These are phyloP conservation scores for Paramecium sonneborni DNA, from an alignment of 73 alveolate genomes.

Conservation along the genomic window DNA sequence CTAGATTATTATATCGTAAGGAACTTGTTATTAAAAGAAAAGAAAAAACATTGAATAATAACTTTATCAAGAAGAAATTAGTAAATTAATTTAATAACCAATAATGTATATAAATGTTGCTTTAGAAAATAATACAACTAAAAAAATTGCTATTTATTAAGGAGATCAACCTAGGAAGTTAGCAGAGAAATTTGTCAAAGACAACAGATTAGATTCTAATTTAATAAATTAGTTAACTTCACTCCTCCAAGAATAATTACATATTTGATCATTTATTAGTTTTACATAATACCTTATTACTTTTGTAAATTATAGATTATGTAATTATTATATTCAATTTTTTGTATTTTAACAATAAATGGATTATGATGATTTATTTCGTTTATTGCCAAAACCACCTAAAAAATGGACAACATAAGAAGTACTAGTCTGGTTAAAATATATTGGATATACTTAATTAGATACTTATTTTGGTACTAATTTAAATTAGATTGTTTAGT, in stretches of 20 bases:
- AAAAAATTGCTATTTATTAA: not conserved
- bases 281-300: not conserved
- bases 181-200: slow-evolving; percentile 15
- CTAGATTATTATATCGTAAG: not conserved
- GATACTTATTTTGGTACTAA: not conserved
- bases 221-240: not conserved
- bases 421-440: slow-evolving; percentile 37
- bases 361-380: slow-evolving; percentile 48
- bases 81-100: not conserved
- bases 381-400: slow-evolving; percentile 23
- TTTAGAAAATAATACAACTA: not conserved
- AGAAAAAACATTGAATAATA: slow-evolving; percentile 1
- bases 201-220: not conserved
- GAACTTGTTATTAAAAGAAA: slow-evolving; percentile 16
- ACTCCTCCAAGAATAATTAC: not conserved
- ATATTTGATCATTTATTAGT: not conserved
- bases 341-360: not conserved
- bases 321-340: not conserved
- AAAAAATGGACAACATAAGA: slow-evolving; percentile 34
- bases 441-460: slow-evolving; percentile 36
- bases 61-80: not conserved
- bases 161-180: not conserved
- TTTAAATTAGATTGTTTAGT: not conserved
- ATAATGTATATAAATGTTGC: not conserved
- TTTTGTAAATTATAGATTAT: not conserved